Conservation (phyloP, 169 alveolate species). For the Theileria sp. region DNA sequence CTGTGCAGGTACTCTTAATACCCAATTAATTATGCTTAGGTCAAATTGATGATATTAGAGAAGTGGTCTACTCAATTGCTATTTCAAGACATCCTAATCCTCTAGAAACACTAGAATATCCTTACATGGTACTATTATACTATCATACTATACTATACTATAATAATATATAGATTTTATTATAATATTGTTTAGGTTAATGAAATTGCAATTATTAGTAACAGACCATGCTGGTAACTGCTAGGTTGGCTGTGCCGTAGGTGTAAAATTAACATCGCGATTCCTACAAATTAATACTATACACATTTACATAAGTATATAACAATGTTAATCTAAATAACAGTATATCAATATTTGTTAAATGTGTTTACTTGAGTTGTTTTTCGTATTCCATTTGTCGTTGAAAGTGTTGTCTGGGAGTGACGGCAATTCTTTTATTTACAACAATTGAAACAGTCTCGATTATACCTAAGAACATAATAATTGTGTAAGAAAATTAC, state of each 20-base stretch:
- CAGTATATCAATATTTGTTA: no score
- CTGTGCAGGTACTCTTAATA: constrained; percentile 65
- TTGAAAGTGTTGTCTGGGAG: constrained; percentile 86
- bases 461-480: constrained; percentile 69
- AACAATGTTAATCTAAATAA: no score
- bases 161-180: not conserved
- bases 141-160: not conserved
- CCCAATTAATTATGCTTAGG: constrained; percentile 53
- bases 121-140: constrained; percentile 59
- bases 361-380: constrained; percentile 39
- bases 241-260: not conserved
- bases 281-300: not conserved
- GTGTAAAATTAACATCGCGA: constrained; percentile 11
- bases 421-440: constrained; percentile 77
- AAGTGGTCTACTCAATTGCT: constrained; percentile 85
- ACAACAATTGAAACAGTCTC: constrained; percentile 85
- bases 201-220: constrained; percentile 81
- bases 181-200: constrained; percentile 43
- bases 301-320: no score
- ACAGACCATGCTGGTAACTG: constrained; percentile 77
- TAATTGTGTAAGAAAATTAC: constrained; percentile 26
- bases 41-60: constrained; percentile 84
- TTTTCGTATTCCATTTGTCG: constrained; percentile 77
- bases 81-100: constrained; percentile 82
- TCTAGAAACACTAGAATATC: constrained; percentile 68